Evolutionary conservation across 306 rosid genomes (phyloP).

Genomic region (Calophaca sinica): DNA sequence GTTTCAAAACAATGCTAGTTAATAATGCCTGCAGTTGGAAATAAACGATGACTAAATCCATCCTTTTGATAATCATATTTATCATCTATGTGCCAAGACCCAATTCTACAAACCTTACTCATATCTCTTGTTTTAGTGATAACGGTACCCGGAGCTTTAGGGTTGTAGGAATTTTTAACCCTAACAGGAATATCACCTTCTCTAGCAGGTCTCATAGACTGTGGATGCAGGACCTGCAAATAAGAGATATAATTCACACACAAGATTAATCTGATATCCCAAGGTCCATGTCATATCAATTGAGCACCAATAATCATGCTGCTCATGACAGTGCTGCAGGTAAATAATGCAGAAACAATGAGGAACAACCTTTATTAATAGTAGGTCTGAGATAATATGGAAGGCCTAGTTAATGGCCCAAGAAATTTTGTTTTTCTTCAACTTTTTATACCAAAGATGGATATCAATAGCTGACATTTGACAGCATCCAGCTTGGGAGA

Average conservation of each 20-base stretch:
- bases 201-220: slow-evolving; percentile 98
- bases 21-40: slow-evolving; percentile 75
- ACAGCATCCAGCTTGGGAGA: slow-evolving; percentile 26
- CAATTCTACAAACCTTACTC: slow-evolving; percentile 72
- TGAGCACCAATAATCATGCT: slow-evolving; percentile 12
- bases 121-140: slow-evolving; percentile 88
- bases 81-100: slow-evolving; percentile 34
- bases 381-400: slow-evolving; percentile 22
- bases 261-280: slow-evolving; percentile 21
- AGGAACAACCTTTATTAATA: not conserved
- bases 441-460: not conserved
- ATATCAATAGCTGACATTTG: slow-evolving; percentile 16
- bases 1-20: slow-evolving; percentile 92
- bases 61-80: slow-evolving; percentile 31
- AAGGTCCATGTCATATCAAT: slow-evolving; percentile 10
- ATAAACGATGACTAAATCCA: slow-evolving; percentile 35
- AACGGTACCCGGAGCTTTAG: slow-evolving; percentile 93
- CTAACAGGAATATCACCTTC: slow-evolving; percentile 97
- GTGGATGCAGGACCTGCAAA: slow-evolving; percentile 96
- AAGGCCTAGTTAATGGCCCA: not conserved
- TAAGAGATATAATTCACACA: slow-evolving; percentile 25
- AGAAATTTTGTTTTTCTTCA: not conserved
- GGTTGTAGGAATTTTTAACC: slow-evolving; percentile 97
- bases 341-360: slow-evolving; percentile 25
- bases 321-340: slow-evolving; percentile 5